Evolutionary conservation across 1,139 yeast genomes (phyloP).

Genomic region (Lodderomyces margitis): DNA sequence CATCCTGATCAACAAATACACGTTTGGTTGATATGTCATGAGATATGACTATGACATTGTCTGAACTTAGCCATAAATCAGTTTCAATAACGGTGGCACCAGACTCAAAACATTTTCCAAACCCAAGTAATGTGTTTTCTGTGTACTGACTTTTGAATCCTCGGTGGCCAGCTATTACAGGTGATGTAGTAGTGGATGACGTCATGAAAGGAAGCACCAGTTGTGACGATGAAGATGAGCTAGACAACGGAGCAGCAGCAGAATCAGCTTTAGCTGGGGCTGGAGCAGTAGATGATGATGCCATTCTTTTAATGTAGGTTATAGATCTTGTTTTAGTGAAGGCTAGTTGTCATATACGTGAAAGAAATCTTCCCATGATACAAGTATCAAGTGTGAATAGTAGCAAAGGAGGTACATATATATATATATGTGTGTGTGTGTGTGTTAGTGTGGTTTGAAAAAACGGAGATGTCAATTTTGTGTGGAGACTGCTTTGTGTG

Average conservation of each 20-base stretch:
- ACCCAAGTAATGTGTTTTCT: conserved; percentile 78
- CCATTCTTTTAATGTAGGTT: background rate
- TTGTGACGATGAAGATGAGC: conserved; percentile 1
- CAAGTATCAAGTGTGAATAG: background rate
- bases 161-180: conserved; percentile 44
- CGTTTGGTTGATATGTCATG: conserved; percentile 68
- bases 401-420: background rate
- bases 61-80: conserved; percentile 76
- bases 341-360: conserved; percentile 1
- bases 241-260: background rate
- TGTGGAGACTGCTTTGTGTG: too few species aligned
- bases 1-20: conserved; percentile 52
- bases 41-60: conserved; percentile 69
- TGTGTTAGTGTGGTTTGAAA: too few species aligned
- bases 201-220: conserved; percentile 3
- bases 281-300: background rate
- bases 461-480: too few species aligned
- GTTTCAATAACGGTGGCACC: conserved; percentile 80
- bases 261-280: too few species aligned
- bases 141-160: conserved; percentile 63
- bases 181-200: conserved; percentile 15
- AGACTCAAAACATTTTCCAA: conserved; percentile 63
- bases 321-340: background rate
- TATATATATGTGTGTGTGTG: too few species aligned
- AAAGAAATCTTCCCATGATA: background rate